Base-by-base conservation (phyloP, 257 asterid species). In the Gentiana dahurica region DNA sequence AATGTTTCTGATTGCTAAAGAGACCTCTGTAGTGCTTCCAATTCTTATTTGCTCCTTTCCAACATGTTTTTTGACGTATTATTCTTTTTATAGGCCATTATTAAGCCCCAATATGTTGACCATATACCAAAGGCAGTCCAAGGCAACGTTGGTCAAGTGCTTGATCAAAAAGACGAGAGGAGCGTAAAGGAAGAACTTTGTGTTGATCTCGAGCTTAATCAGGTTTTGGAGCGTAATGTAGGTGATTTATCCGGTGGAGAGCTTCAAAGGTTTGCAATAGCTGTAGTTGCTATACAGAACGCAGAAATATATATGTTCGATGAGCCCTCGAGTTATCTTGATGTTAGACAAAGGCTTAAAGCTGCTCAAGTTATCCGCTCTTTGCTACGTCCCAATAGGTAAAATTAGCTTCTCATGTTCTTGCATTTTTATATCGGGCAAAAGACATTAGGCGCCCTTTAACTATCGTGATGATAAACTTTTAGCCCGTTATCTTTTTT, bases 301-400 rank as follows among this genome's bases (percentile, higher is more conserved):
- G 99, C 99, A 2, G 97, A 92, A 77, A 92, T 92, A 64, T 92
- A 78, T 75, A 92, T 92, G 99, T 92, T 92, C 74, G 99, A 92
- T 70, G 99, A 92, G 74, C 99, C 99, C 15, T 92, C 99, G 3
- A 92, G 99, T 83, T 92, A 92, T 73, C 95, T 92, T 71, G 99
- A 92, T 74, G 99, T 92, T 73, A 88, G 68, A 65, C 99, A 92
- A 79, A 83, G 99, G 80, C 99, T 92, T 58, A 92, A 92, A 72
- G 99, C 99, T 64, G 99, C 99, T 49, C 89, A 73, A 74, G 99
- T 92, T 54, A 43, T 92, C 73, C 78, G 97, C 79, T 92, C 99
- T 66, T 72, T 92, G 84, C 99, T 92, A 68, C 24, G 95, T 8
- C 83, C 95, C 45, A 88, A 78, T 67, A 92, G 87, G 99, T 88